Conservation (phyloP, 2,329 filamentous ascomycete species). For the Alternaria viburni region DNA sequence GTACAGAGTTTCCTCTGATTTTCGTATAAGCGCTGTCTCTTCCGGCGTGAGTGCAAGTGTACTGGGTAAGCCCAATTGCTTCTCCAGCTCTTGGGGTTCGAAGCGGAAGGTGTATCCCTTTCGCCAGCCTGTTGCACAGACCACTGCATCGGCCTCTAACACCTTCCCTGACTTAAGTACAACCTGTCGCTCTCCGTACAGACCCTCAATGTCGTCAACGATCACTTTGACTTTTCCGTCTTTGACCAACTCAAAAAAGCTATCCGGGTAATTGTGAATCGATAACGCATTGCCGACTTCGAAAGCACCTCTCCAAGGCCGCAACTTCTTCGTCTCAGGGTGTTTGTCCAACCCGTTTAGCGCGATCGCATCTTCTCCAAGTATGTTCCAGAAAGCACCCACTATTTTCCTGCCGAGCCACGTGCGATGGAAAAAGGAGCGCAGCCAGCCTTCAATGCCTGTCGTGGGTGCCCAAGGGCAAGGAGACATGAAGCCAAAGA, state of each 20-base stretch:
- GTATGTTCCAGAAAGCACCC: constrained; percentile 62
- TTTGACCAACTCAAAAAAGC: constrained; percentile 64
- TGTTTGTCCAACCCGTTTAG: constrained; percentile 55
- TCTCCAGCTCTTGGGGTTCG: constrained; percentile 49
- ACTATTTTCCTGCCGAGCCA: constrained; percentile 63
- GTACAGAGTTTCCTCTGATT: constrained; percentile 19
- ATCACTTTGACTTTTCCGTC: constrained; percentile 62
- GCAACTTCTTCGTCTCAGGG: constrained; percentile 50
- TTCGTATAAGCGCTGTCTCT: constrained; percentile 45
- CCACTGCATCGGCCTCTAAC: constrained; percentile 58
- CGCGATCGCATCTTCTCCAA: constrained; percentile 61
- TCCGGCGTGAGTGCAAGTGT: constrained; percentile 37
- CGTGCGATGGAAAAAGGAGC: constrained; percentile 65
- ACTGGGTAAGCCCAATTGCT: constrained; percentile 56
- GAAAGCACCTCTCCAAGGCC: constrained; percentile 51
- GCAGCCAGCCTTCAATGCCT: constrained; percentile 61
- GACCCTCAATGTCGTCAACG: constrained; percentile 59
- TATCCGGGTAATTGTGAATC: constrained; percentile 66
- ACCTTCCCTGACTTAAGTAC: constrained; percentile 56
- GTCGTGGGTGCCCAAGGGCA: constrained; percentile 73
- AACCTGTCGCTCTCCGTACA: constrained; percentile 53
- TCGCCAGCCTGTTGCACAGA: constrained; percentile 66
- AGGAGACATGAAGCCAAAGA: constrained; percentile 76
- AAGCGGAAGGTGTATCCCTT: constrained; percentile 59
- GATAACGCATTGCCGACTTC: constrained; percentile 64